Conservation (phyloP, 177 flowering plant species). For the Viscum album region DNA sequence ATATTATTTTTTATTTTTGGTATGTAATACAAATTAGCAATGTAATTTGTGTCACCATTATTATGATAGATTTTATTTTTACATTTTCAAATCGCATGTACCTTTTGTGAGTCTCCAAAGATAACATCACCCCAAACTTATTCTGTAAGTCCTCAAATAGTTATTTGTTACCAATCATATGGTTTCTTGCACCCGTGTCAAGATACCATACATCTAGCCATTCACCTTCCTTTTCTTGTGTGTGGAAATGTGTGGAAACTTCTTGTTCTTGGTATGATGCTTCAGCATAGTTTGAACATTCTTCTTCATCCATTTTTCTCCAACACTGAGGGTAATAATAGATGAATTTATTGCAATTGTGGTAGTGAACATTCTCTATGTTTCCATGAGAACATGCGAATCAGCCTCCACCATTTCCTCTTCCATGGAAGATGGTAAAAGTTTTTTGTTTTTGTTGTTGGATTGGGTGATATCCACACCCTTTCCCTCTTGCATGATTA, state of each 20-base stretch:
- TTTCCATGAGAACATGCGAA: background rate
- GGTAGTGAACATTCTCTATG: background rate
- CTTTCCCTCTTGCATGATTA: background rate
- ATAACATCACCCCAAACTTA: background rate
- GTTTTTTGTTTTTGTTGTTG: too few relatives aligned
- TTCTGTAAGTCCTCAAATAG: background rate
- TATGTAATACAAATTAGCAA: background rate
- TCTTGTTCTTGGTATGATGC: background rate
- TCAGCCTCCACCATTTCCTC: too few relatives aligned
- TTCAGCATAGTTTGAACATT: too few relatives aligned
- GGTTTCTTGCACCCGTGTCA: too few relatives aligned
- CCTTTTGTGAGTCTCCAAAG: too few relatives aligned
- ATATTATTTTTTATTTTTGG: background rate
- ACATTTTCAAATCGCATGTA: background rate
- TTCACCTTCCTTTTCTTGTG: too few relatives aligned
- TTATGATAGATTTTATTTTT: background rate
- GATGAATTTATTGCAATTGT: background rate
- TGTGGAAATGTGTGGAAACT: background rate
- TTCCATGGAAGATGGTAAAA: too few relatives aligned
- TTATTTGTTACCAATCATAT: background rate
- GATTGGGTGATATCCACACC: too few relatives aligned
- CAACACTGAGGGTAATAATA: background rate
- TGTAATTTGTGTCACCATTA: background rate
- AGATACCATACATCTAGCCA: too few relatives aligned
- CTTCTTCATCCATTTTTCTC: background rate